Percentiles rank a stretch among this genome's conserved stretches.
Conservation (phyloP, 208 protist species). For the Trypanosoma platydactyli region DNA sequence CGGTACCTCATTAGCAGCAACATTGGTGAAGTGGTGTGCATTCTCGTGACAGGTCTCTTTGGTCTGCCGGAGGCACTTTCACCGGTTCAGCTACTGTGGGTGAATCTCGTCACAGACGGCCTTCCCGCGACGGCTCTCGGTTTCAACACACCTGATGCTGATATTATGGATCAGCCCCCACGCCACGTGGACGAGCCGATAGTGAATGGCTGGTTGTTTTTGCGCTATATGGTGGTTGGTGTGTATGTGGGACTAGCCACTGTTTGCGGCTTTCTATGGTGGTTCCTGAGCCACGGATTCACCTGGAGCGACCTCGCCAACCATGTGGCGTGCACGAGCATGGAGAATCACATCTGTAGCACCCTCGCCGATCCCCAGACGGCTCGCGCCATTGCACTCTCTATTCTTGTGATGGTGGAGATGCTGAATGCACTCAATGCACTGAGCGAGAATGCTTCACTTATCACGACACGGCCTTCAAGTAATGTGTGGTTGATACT, state of each 20-base stretch:
- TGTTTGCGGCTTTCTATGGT: conserved; percentile 80
- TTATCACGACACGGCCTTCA: conserved; percentile 63
- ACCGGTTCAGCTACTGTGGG: conserved; percentile 98
- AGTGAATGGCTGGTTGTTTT: conserved; percentile 81
- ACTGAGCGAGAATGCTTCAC: conserved; percentile 92
- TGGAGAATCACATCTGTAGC: conserved; percentile 49
- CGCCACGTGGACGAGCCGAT: conserved; percentile 86
- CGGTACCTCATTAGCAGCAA: conserved; percentile 98
- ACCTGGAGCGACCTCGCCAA: conserved; percentile 59
- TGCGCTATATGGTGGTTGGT: conserved; percentile 84
- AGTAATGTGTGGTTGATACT: conserved; percentile 83
- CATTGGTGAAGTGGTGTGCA: conserved; percentile 95
- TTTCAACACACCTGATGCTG: conserved; percentile 88
- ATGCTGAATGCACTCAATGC: conserved; percentile 96
- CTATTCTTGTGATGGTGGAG: conserved; percentile 93
- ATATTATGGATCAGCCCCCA: conserved; percentile 91
- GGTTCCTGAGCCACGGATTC: conserved; percentile 83
- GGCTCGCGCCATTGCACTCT: conserved; percentile 88
- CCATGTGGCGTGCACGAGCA: conserved; percentile 56
- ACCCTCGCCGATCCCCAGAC: conserved; percentile 60
- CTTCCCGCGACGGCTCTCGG: conserved; percentile 96
- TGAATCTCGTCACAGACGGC: conserved; percentile 99
- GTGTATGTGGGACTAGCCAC: conserved; percentile 86
- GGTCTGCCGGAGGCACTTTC: conserved; percentile 93
- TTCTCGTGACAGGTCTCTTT: conserved; percentile 80